Evolutionary conservation across 495 filamentous ascomycete genomes (phyloP).

Genomic region (Podospora didyma): DNA sequence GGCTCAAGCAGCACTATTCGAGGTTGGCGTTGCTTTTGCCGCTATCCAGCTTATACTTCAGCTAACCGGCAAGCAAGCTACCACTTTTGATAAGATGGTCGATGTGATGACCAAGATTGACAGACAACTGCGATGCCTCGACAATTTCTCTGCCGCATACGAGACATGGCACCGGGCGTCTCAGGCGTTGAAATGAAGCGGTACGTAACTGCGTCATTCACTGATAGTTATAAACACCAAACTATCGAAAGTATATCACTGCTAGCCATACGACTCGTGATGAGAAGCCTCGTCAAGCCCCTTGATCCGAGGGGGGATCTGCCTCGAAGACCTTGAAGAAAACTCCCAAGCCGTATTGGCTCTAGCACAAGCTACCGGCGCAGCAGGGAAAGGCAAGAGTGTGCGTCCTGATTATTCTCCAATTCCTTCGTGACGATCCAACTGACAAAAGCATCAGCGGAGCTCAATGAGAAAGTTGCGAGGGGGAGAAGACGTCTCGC

Average conservation of each 20-base stretch:
- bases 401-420: background rate
- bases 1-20: background rate
- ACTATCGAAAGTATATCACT: too few relatives aligned
- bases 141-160: background rate
- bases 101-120: background rate
- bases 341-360: background rate
- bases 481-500: background rate
- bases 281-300: background rate
- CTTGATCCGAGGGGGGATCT: background rate
- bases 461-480: background rate
- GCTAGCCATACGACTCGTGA: background rate
- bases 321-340: background rate
- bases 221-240: background rate
- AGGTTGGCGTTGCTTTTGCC: background rate
- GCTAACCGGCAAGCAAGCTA: background rate
- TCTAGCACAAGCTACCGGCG: background rate
- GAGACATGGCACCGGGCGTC: background rate
- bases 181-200: background rate
- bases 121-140: background rate
- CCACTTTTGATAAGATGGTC: background rate
- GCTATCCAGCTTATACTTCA: background rate
- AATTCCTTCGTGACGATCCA: background rate
- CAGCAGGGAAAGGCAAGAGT: background rate
- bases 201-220: background rate
- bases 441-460: background rate